Conservation (phyloP, 805 yeast genomes). For the Nakazawaea siamensis region DNA sequence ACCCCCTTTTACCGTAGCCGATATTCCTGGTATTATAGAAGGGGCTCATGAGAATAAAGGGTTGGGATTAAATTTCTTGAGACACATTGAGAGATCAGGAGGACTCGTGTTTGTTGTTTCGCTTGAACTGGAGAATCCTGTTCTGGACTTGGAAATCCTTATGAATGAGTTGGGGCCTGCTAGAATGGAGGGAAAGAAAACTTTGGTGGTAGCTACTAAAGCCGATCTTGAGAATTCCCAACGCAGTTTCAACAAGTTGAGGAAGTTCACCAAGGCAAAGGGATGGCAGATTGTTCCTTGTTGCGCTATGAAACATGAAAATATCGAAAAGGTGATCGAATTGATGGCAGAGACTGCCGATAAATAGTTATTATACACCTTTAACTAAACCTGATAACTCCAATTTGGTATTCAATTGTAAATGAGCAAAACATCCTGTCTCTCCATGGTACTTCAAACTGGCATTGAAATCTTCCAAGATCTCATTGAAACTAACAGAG, state of each 20-base stretch:
- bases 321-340: constrained; percentile 58
- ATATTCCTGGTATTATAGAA: constrained; percentile 90
- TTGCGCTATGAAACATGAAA: constrained; percentile 69
- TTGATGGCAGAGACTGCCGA: constrained; percentile 60
- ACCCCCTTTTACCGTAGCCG: constrained; percentile 85
- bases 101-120: constrained; percentile 85
- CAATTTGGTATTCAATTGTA: constrained; percentile 33
- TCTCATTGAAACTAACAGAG: constrained; percentile 34
- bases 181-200: constrained; percentile 50
- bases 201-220: constrained; percentile 85
- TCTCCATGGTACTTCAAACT: constrained; percentile 40
- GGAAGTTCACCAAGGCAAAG: constrained; percentile 29
- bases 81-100: constrained; percentile 88
- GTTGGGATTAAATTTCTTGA: constrained; percentile 85
- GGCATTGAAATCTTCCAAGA: constrained; percentile 36
- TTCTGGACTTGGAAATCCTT: constrained; percentile 53
- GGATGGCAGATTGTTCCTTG: constrained; percentile 75
- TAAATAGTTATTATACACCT: not conserved
- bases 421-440: constrained; percentile 36
- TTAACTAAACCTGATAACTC: constrained; percentile 15
- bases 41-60: constrained; percentile 86
- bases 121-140: constrained; percentile 60
- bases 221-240: constrained; percentile 66
- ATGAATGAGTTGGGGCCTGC: constrained; percentile 64
- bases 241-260: constrained; percentile 37